These are phyloP conservation scores for Arthrobotrys entomopaga DNA, from an alignment of 2,329 filamentous ascomycete genomes.

Conservation along the genomic window DNA sequence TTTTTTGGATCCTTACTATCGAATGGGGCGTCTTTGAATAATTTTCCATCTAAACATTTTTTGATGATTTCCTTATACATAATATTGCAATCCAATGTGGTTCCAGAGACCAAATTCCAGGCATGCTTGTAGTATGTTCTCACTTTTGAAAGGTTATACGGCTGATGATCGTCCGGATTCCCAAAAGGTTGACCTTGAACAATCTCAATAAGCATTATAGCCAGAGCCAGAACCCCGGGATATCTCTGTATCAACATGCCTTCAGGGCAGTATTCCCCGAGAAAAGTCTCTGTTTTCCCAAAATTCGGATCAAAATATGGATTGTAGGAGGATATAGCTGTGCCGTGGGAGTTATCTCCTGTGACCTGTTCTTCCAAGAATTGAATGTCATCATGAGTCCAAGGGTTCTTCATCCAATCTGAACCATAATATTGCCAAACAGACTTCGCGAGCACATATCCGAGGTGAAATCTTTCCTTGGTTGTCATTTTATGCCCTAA, in stretches of 20 bases:
- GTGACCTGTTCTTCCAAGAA: constrained; percentile 38
- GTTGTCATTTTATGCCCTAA: constrained; percentile 33
- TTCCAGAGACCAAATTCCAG: constrained; percentile 22
- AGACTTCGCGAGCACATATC: constrained; percentile 40
- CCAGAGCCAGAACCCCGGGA: constrained; percentile 36
- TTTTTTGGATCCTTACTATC: constrained; percentile 25
- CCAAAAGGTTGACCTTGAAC: constrained; percentile 28
- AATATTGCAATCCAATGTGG: constrained; percentile 35
- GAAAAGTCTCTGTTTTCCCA: background rate
- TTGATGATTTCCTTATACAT: constrained; percentile 48
- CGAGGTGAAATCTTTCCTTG: constrained; percentile 37
- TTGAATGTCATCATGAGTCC: constrained; percentile 50
- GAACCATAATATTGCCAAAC: constrained; percentile 52
- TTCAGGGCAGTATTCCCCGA: constrained; percentile 31
- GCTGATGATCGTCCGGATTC: constrained; percentile 9
- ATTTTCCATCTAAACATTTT: constrained; percentile 38
- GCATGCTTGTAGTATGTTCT: constrained; percentile 39
- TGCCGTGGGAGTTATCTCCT: background rate
- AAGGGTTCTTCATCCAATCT: constrained; percentile 50
- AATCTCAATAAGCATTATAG: constrained; percentile 42
- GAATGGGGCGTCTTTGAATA: constrained; percentile 40
- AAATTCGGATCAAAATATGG: constrained; percentile 44
- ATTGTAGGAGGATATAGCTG: constrained; percentile 14
- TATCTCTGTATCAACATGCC: constrained; percentile 40
- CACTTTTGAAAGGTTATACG: constrained; percentile 18